Base-by-base conservation (phyloP, 2,329 filamentous ascomycete species). In the Fusarium sp. region DNA sequence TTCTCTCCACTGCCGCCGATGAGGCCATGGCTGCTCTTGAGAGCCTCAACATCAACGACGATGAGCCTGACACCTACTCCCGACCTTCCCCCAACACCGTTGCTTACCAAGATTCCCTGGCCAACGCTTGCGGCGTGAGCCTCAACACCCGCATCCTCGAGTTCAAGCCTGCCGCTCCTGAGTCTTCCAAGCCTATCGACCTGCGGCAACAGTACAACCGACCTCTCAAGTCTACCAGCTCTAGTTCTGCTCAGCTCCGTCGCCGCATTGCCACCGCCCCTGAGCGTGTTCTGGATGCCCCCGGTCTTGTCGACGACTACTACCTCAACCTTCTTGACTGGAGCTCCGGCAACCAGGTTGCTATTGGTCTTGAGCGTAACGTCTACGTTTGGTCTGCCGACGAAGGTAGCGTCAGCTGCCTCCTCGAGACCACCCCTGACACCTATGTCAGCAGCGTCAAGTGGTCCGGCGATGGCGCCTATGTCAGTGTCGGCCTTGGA, bases 331-430 rank as follows among this genome's bases (percentile, higher is more conserved):
- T 99, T 35, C 88, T 99, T 25, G 95, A 99, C 81, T 99, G 95
- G 95, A 97, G 93, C 75, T 95, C 93, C 7, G 90, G 91, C 59
- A 99, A 99, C 83, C 95, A 99, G 78, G 94, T 99, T 51, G 95
- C 95, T 44, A 98, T 99, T 75, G 95, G 94, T 54, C 88, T 99
- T 11, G 95, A 98, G 82, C 93, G 94, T 68, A 96, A 90, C 69
- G 95, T 99, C 70, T 99, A 99, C 73, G 91, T 99, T 70, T 99
- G 95, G 95, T 98, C 95, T 32, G 95, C 95, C 12, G 95, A 98
- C 68, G 90, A 92, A 73, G 95, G 95, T 58, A 88, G 89, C 13
- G 95, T 99, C 61, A 91, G 86, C 80, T 94, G 91, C 72, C 88
- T 99, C 24, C 81, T 98, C 46, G 94, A 99, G 81, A 92, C 92